Evolutionary conservation across 768 basidiomycete species (phyloP).

Genomic region (Calvatia gigantea): DNA sequence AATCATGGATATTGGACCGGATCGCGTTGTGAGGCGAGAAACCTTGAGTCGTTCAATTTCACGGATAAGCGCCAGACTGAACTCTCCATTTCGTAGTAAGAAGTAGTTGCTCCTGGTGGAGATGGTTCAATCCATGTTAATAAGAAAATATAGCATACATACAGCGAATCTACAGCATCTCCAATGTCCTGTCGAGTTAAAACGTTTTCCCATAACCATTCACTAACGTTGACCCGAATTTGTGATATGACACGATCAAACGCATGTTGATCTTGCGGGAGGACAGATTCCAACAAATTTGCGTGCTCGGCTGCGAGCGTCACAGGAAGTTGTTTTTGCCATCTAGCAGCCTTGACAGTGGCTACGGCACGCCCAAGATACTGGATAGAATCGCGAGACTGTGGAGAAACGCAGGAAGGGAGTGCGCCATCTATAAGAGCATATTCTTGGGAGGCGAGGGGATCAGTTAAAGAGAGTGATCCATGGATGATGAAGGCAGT

Average conservation of each 20-base stretch:
- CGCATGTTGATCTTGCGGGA: slow-evolving; percentile 71
- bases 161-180: slow-evolving; percentile 84
- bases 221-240: slow-evolving; percentile 79
- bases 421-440: slow-evolving; percentile 60
- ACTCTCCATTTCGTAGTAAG: slow-evolving; percentile 85
- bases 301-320: slow-evolving; percentile 65
- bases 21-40: slow-evolving; percentile 67
- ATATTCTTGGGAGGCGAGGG: slow-evolving; percentile 61
- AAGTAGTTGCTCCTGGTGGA: slow-evolving; percentile 81
- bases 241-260: slow-evolving; percentile 74
- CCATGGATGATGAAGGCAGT: slow-evolving; percentile 77
- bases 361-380: slow-evolving; percentile 88
- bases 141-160: slow-evolving; percentile 25
- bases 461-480: slow-evolving; percentile 65
- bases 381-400: slow-evolving; percentile 75
- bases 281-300: slow-evolving; percentile 56
- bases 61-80: slow-evolving; percentile 75
- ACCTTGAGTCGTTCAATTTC: slow-evolving; percentile 84
- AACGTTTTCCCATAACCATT: slow-evolving; percentile 93
- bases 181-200: slow-evolving; percentile 80
- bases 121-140: slow-evolving; percentile 14
- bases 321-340: slow-evolving; percentile 75
- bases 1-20: slow-evolving; percentile 70
- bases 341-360: slow-evolving; percentile 75
- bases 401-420: slow-evolving; percentile 70